Evolutionary conservation across 768 basidiomycete genomes (phyloP).

Genomic region (Pleurotus giganteus): DNA sequence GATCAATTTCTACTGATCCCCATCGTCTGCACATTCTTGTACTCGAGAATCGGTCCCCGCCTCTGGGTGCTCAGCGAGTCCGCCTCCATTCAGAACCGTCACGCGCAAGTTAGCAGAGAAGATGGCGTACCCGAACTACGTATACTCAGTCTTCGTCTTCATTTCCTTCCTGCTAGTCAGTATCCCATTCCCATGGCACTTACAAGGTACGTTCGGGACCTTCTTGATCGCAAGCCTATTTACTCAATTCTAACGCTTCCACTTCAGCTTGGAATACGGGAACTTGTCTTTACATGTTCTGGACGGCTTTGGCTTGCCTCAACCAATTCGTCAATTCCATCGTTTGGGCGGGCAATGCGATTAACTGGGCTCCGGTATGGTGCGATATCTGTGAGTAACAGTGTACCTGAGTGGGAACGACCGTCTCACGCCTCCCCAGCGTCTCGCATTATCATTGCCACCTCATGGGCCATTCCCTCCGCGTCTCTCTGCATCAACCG

Average conservation of each 20-base stretch:
- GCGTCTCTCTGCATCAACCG: slow-evolving; percentile 50
- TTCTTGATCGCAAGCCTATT: no score
- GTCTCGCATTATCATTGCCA: slow-evolving; percentile 44
- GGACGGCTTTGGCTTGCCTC: slow-evolving; percentile 60
- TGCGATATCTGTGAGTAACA: slow-evolving; percentile 53
- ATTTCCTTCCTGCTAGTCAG: slow-evolving; percentile 52
- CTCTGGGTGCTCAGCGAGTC: slow-evolving; percentile 16
- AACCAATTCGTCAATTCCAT: slow-evolving; percentile 64
- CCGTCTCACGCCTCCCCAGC: slow-evolving; percentile 27
- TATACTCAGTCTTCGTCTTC: slow-evolving; percentile 53
- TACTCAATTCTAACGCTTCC: no score
- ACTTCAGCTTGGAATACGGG: slow-evolving; percentile 52
- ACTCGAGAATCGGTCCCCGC: slow-evolving; percentile 23
- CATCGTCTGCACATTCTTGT: slow-evolving; percentile 30
- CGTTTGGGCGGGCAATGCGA: slow-evolving; percentile 62
- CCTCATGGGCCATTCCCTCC: slow-evolving; percentile 41
- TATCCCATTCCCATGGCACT: slow-evolving; percentile 69
- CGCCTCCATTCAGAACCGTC: slow-evolving; percentile 15
- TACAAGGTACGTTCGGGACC: slow-evolving; percentile 51
- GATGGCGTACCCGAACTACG: slow-evolving; percentile 38
- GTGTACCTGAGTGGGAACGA: slow-evolving; percentile 20
- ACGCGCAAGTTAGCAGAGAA: slow-evolving; percentile 14
- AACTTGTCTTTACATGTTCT: slow-evolving; percentile 70
- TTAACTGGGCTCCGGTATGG: slow-evolving; percentile 58
- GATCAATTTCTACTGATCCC: slow-evolving; percentile 20